Evolutionary conservation across 1,139 yeast genomes (phyloP), one percentile per base, ranked within the genome.

Genomic region (Hansenula lynferdii): DNA sequence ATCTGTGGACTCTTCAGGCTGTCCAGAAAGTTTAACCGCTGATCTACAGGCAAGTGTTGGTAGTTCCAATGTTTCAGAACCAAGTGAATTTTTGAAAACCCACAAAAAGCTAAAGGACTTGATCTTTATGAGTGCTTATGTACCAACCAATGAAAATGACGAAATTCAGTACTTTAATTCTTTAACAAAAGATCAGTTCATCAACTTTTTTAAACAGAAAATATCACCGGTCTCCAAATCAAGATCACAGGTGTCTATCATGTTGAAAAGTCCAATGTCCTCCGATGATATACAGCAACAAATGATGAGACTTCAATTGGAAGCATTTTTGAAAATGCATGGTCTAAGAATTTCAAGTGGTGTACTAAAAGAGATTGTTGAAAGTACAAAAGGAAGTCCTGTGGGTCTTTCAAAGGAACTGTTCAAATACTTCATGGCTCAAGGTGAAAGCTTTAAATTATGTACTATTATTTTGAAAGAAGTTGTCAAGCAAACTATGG

Each of bases 71-170:
- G 36, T 38, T 18, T 37, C 38, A 5, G 52, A 53, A 8, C 52
- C 61, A 6, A 49, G 57, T 12, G 56, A 53, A 14, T 46, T 57
- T 1, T 60, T 69, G 51, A 61, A 53, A 27, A 43, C 49, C 2
- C 86, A 80, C 51, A 67, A 62, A 38, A 58, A 61, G 26, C 47
- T 57, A 26, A 73, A 75, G 70, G 80, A 73, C 39, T 68, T 70
- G 41, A 77, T 80, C 4, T 50, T 65, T 11, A 67, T 63, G 27
- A 60, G 64, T 35, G 63, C 67, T 5, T 70, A 70, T 47, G 43
- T 59, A 23, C 71, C 72, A 43, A 49, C 57, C 2, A 70, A 69
- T 3, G 61, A 59, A 6, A 69, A 65, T 28, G 66, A 61, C 26
- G 71, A 69, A 44, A n/a, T 43, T 1, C 31, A 39, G 0, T 17